Conservation (phyloP, 78 protist genomes). For the Abeoforma whisleri region DNA sequence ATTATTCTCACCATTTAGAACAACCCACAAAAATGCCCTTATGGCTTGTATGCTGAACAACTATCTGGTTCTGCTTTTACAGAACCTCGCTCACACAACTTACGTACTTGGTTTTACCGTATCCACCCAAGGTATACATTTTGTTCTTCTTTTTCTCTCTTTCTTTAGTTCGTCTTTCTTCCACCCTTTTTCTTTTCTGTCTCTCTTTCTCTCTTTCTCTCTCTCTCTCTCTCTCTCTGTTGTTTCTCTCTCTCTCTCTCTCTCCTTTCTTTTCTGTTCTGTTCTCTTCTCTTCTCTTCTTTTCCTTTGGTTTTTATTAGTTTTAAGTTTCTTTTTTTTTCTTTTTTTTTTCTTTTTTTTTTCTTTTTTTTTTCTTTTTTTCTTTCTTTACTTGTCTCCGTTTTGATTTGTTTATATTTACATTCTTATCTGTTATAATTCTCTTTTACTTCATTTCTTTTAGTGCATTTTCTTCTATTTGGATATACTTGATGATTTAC, state of each 20-base stretch:
- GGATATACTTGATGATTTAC: too few relatives aligned
- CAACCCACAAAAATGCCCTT: constrained; percentile 76
- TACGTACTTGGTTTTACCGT: constrained; percentile 75
- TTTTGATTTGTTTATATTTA: too few relatives aligned
- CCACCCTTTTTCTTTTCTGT: not conserved
- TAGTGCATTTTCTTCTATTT: too few relatives aligned
- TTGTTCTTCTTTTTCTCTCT: not conserved
- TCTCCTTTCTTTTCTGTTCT: not conserved
- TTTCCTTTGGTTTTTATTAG: not conserved
- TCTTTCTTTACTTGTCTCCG: too few relatives aligned
- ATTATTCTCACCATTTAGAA: constrained; percentile 59
- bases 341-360: too few relatives aligned
- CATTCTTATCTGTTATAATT: too few relatives aligned
- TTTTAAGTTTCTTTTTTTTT: too few relatives aligned
- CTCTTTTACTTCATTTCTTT: too few relatives aligned
- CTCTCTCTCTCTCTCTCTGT: not conserved
- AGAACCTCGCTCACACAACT: constrained; percentile 58
- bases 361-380: too few relatives aligned
- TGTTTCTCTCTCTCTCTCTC: not conserved
- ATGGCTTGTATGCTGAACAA: constrained; percentile 87
- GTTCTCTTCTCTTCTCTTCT: not conserved
- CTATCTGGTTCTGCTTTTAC: constrained; percentile 86
- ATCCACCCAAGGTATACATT: constrained; percentile 55
- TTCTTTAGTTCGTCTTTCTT: not conserved
- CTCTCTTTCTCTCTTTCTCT: not conserved